These are phyloP conservation scores for Hypocreales sp. DNA, from an alignment of 2,329 filamentous ascomycete genomes.

Conservation along the genomic window DNA sequence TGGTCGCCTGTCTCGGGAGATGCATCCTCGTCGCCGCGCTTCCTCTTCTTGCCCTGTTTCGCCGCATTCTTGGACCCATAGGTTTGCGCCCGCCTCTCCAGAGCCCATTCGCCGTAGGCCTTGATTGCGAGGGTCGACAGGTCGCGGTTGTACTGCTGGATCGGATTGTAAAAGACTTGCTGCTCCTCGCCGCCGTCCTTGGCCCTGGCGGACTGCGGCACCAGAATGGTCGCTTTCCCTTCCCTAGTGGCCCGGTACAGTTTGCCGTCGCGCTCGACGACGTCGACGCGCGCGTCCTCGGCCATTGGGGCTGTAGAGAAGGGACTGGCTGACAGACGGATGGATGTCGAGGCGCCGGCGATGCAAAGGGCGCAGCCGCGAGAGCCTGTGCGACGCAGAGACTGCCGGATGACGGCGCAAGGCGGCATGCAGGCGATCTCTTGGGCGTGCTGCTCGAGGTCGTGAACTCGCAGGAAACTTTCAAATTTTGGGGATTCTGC, in stretches of 20 bases:
- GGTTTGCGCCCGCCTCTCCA: constrained; percentile 28
- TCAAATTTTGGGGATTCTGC: constrained; percentile 13
- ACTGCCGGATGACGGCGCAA: too few relatives aligned
- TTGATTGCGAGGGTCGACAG: constrained; percentile 85
- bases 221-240: constrained; percentile 40
- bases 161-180: constrained; percentile 96
- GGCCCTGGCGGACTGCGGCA: constrained; percentile 28
- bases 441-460: too few relatives aligned
- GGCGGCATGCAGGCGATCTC: too few relatives aligned
- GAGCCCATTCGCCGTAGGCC: constrained; percentile 59
- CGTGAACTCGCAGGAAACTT: too few relatives aligned
- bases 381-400: too few relatives aligned
- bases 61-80: constrained; percentile 21
- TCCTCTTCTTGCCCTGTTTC: constrained; percentile 28
- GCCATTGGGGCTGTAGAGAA: constrained; percentile 5
- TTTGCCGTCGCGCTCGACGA: constrained; percentile 24
- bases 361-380: too few relatives aligned
- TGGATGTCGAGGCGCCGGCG: neutral
- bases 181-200: constrained; percentile 44
- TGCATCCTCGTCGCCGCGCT: constrained; percentile 20
- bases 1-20: neutral
- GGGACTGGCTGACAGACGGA: neutral
- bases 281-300: constrained; percentile 6
- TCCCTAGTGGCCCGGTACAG: constrained; percentile 37
- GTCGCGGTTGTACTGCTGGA: constrained; percentile 97